These are phyloP conservation scores for Penicillium corylophilum DNA, from an alignment of 2,329 filamentous ascomycete species.

Conservation along the genomic window DNA sequence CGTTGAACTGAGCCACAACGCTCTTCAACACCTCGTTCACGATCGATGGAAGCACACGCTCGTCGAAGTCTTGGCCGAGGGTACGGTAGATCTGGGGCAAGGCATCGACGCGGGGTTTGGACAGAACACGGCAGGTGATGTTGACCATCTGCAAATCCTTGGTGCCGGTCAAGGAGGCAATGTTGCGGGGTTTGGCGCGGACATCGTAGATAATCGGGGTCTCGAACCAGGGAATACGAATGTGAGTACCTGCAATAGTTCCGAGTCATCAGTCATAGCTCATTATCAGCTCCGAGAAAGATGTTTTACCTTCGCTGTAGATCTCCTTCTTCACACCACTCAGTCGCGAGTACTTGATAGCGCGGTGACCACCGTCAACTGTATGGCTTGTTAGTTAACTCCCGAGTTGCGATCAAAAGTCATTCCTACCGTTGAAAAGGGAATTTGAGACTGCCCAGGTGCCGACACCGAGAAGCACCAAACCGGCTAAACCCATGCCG, in stretches of 20 bases:
- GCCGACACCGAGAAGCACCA: constrained; percentile 53
- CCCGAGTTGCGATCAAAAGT: too few species aligned
- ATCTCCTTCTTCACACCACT: constrained; percentile 95
- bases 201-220: constrained; percentile 97
- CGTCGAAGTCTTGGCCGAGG: constrained; percentile 92
- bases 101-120: constrained; percentile 79
- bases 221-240: constrained; percentile 95
- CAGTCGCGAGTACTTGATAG: constrained; percentile 95
- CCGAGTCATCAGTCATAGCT: constrained; percentile 8
- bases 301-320: constrained; percentile 75
- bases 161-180: constrained; percentile 93
- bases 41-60: constrained; percentile 93
- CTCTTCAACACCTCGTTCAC: constrained; percentile 99
- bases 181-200: constrained; percentile 93
- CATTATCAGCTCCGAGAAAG: neutral
- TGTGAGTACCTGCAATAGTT: constrained; percentile 70
- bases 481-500: constrained; percentile 55
- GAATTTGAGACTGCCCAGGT: constrained; percentile 53
- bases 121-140: constrained; percentile 99
- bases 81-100: constrained; percentile 97
- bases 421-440: constrained; percentile 62
- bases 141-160: constrained; percentile 99
- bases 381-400: neutral
- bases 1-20: constrained; percentile 98
- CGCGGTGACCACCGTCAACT: constrained; percentile 97